Percentiles rank a stretch among this genome's conserved stretches.
These are phyloP conservation scores for Sclerotinia sclerotiorum DNA, from an alignment of 2,329 filamentous ascomycete species.

Conservation along the genomic window DNA sequence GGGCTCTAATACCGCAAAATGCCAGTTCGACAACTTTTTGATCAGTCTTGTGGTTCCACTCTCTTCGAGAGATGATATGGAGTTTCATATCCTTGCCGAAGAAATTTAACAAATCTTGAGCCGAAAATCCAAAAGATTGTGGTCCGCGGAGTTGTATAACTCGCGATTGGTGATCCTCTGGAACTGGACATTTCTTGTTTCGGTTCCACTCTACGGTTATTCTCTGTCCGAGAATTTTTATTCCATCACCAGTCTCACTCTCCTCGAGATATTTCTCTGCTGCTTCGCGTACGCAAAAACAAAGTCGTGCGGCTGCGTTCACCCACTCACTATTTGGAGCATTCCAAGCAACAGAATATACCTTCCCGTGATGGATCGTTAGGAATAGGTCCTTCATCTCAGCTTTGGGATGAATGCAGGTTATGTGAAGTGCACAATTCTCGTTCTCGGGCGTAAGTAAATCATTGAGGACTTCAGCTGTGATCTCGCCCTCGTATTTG, in stretches of 20 bases:
- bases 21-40: slow-evolving; percentile 17
- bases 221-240: slow-evolving; percentile 22
- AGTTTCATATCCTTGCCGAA: slow-evolving; percentile 26
- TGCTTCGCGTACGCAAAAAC: slow-evolving; percentile 14
- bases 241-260: slow-evolving; percentile 11
- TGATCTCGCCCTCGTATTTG: slow-evolving; percentile 20
- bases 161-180: slow-evolving; percentile 21
- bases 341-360: slow-evolving; percentile 1
- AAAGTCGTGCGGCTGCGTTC: slow-evolving; percentile 3
- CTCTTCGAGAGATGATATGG: slow-evolving; percentile 18
- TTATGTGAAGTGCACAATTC: slow-evolving; percentile 15
- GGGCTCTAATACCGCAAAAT: slow-evolving; percentile 20
- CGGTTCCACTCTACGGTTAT: slow-evolving; percentile 25
- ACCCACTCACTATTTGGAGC: not conserved
- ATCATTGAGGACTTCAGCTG: not conserved
- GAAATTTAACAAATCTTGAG: slow-evolving; percentile 6
- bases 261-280: slow-evolving; percentile 6
- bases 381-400: slow-evolving; percentile 5
- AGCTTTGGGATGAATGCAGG: slow-evolving; percentile 2
- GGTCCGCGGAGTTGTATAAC: slow-evolving; percentile 26
- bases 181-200: slow-evolving; percentile 19
- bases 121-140: not conserved
- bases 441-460: not conserved
- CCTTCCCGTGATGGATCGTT: slow-evolving; percentile 10
- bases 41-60: slow-evolving; percentile 1